Conservation (phyloP, 2,329 filamentous ascomycete species). For the Rhynchosporium agropyri region DNA sequence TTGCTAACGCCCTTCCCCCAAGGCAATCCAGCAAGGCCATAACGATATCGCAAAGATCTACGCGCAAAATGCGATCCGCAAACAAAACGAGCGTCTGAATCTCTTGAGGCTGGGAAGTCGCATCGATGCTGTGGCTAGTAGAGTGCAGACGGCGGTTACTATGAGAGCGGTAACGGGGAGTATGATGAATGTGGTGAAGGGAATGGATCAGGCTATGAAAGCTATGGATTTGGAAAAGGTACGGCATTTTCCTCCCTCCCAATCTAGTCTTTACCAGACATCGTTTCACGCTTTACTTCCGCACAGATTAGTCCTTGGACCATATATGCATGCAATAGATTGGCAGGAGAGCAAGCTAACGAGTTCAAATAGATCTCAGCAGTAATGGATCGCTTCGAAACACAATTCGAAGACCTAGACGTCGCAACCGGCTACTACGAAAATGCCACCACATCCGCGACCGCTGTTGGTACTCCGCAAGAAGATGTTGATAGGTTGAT, state of each 20-base stretch:
- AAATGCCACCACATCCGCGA: slow-evolving; percentile 79
- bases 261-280: no score
- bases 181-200: slow-evolving; percentile 64
- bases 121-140: slow-evolving; percentile 61
- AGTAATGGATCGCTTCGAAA: slow-evolving; percentile 68
- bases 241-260: slow-evolving; percentile 15
- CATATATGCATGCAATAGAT: background rate
- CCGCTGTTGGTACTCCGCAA: slow-evolving; percentile 72
- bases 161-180: slow-evolving; percentile 63
- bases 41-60: slow-evolving; percentile 64
- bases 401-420: slow-evolving; percentile 54
- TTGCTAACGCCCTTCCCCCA: background rate
- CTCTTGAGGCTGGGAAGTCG: slow-evolving; percentile 58
- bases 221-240: slow-evolving; percentile 65
- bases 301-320: no score
- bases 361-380: slow-evolving; percentile 54
- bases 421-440: slow-evolving; percentile 64
- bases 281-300: no score
- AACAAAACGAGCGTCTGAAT: slow-evolving; percentile 64
- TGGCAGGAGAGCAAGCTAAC: background rate
- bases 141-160: slow-evolving; percentile 65
- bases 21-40: slow-evolving; percentile 63
- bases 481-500: slow-evolving; percentile 87
- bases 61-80: slow-evolving; percentile 64
- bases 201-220: slow-evolving; percentile 65